Percentiles rank a stretch among this genome's conserved stretches.
phyloP scores from a whole-genome alignment of 495 filamentous ascomycete species.

The Aspergillus sclerotioniger region DNA sequence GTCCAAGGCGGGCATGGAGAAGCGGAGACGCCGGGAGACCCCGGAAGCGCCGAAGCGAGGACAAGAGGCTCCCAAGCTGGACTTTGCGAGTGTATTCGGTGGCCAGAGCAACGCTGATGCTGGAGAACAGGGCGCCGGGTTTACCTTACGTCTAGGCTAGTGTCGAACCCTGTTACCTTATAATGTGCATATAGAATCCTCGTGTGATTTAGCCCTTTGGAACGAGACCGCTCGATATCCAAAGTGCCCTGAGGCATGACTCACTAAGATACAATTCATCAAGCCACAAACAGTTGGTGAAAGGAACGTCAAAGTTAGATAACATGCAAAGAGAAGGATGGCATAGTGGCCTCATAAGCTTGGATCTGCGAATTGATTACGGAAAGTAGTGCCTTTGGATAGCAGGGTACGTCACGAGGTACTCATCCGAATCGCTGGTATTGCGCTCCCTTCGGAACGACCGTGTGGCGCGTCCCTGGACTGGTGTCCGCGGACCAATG shows the following conservation, averaged over 20 bases:
- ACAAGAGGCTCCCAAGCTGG: slow-evolving; percentile 61
- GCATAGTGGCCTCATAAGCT: slow-evolving; percentile 5
- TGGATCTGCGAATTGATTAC: slow-evolving; percentile 2
- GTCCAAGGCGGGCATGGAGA: slow-evolving; percentile 91
- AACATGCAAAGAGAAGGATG: slow-evolving; percentile 5
- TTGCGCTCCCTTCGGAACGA: slow-evolving; percentile 15
- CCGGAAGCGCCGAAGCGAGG: slow-evolving; percentile 87
- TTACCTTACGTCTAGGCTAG: slow-evolving; percentile 68
- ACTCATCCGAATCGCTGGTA: slow-evolving; percentile 23
- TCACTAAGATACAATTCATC: not conserved
- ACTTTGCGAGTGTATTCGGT: slow-evolving; percentile 74
- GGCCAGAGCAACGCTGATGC: slow-evolving; percentile 63
- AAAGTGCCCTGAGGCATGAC: not conserved
- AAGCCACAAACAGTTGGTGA: not conserved
- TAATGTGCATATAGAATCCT: not conserved
- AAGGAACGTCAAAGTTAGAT: not conserved
- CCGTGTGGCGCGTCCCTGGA: slow-evolving; percentile 4
- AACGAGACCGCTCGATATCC: not conserved
- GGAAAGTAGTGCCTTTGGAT: slow-evolving; percentile 21
- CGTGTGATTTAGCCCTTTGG: not conserved
- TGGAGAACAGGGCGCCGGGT: slow-evolving; percentile 79
- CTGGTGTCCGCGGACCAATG: slow-evolving; percentile 13
- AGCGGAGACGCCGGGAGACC: slow-evolving; percentile 65
- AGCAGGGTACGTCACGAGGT: slow-evolving; percentile 16
- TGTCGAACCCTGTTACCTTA: not conserved